Conservation (phyloP, 768 basidiomycete genomes). For the Tubosaeta sp. region DNA sequence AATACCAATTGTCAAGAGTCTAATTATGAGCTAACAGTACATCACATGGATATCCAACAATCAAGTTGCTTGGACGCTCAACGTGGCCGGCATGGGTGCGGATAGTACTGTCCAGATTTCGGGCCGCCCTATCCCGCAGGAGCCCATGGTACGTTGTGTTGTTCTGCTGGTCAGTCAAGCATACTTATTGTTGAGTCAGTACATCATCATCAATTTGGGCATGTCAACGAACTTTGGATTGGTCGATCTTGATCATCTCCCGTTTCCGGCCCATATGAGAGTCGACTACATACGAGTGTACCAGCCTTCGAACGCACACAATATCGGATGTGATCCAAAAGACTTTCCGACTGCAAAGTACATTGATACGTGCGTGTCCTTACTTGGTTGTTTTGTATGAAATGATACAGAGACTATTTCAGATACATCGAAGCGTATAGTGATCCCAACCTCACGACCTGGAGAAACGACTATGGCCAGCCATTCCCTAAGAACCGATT, state of each 20-base stretch:
- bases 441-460: constrained; percentile 48
- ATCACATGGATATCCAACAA: constrained; percentile 80
- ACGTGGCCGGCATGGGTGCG: constrained; percentile 60
- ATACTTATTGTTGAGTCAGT: constrained; percentile 28
- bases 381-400: background rate
- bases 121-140: constrained; percentile 66
- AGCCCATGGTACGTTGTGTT: constrained; percentile 68
- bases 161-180: background rate
- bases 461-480: constrained; percentile 42
- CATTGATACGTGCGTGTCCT: constrained; percentile 50
- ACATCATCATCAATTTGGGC: constrained; percentile 55
- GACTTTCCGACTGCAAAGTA: constrained; percentile 68
- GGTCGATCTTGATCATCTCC: constrained; percentile 50
- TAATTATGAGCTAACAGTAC: constrained; percentile 43
- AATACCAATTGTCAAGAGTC: background rate
- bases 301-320: constrained; percentile 55
- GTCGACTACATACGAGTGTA: constrained; percentile 69
- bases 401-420: constrained; percentile 1
- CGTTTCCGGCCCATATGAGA: constrained; percentile 46
- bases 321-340: constrained; percentile 70
- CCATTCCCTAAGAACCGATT: constrained; percentile 49
- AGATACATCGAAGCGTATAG: constrained; percentile 68
- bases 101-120: constrained; percentile 59
- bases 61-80: constrained; percentile 70
- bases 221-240: constrained; percentile 57